phyloP scores from a whole-genome alignment of 2,329 filamentous ascomycete genomes.

The Aspergillus arachidicola region DNA sequence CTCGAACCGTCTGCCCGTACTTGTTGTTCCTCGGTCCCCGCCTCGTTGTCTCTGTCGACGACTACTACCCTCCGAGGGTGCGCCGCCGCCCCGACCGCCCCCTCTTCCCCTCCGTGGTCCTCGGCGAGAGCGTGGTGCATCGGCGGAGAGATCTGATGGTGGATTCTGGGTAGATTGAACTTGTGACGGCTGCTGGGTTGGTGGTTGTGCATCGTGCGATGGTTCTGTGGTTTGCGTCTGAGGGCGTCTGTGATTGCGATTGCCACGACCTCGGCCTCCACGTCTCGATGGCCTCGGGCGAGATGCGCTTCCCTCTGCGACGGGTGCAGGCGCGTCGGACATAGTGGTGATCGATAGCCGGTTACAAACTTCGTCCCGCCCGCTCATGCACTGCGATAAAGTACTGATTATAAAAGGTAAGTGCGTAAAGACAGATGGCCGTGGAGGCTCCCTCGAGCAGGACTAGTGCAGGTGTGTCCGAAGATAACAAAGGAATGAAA shows the following conservation, averaged over 20 bases:
- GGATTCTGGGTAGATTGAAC: constrained; percentile 9
- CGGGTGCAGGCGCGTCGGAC: constrained; percentile 17
- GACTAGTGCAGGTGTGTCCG: background rate
- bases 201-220: constrained; percentile 11
- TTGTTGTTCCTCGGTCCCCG: constrained; percentile 15
- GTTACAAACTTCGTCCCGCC: constrained; percentile 1
- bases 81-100: constrained; percentile 17
- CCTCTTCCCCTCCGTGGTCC: constrained; percentile 9
- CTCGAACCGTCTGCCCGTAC: constrained; percentile 42
- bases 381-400: constrained; percentile 16
- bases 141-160: constrained; percentile 8
- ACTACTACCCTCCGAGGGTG: constrained; percentile 18
- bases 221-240: constrained; percentile 11
- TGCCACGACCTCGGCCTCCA: constrained; percentile 32
- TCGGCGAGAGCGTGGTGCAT: constrained; percentile 25
- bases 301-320: constrained; percentile 17
- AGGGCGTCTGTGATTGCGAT: constrained; percentile 26
- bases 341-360: constrained; percentile 15
- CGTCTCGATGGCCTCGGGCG: constrained; percentile 27
- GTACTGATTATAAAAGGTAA: background rate
- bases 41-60: constrained; percentile 24
- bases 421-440: background rate
- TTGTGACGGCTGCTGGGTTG: constrained; percentile 10
- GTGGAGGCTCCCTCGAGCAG: background rate
- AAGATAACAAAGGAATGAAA: background rate